Conservation (phyloP, 139 green algal species). For the Axilococcus clingmanii region DNA sequence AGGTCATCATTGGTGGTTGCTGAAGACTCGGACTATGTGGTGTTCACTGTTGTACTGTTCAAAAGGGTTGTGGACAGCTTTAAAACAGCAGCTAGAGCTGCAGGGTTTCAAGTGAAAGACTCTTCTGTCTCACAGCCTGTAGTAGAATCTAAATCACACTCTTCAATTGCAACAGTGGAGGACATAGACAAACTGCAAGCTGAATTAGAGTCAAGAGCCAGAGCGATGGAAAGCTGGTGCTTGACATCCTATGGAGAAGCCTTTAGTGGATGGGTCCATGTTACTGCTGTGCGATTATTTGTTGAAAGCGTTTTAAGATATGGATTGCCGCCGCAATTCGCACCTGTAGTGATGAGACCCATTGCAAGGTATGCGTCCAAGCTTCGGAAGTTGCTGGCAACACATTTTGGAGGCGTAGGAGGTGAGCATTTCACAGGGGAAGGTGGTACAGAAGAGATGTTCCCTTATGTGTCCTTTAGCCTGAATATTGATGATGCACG, state of each 20-base stretch:
- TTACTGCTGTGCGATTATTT: slow-evolving; percentile 86
- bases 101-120: slow-evolving; percentile 72
- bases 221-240: slow-evolving; percentile 75
- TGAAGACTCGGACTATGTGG: slow-evolving; percentile 84
- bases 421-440: slow-evolving; percentile 32
- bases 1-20: slow-evolving; percentile 54
- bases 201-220: slow-evolving; percentile 55
- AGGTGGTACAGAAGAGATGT: slow-evolving; percentile 41
- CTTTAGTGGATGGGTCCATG: slow-evolving; percentile 86
- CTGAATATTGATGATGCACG: slow-evolving; percentile 52
- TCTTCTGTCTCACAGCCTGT: neutral
- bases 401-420: slow-evolving; percentile 5
- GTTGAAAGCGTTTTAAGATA: slow-evolving; percentile 96
- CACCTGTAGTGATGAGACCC: slow-evolving; percentile 67
- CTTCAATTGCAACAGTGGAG: neutral
- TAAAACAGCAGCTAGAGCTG: slow-evolving; percentile 67
- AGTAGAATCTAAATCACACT: neutral
- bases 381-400: slow-evolving; percentile 51
- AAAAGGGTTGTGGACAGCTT: slow-evolving; percentile 83
- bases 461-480: slow-evolving; percentile 78
- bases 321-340: slow-evolving; percentile 82
- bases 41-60: slow-evolving; percentile 87
- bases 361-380: slow-evolving; percentile 44
- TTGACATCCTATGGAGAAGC: slow-evolving; percentile 82
- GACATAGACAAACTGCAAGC: slow-evolving; percentile 33